These are phyloP conservation scores for Pseudogymnoascus sp. DNA, from an alignment of 2,329 filamentous ascomycete species.

Conservation along the genomic window DNA sequence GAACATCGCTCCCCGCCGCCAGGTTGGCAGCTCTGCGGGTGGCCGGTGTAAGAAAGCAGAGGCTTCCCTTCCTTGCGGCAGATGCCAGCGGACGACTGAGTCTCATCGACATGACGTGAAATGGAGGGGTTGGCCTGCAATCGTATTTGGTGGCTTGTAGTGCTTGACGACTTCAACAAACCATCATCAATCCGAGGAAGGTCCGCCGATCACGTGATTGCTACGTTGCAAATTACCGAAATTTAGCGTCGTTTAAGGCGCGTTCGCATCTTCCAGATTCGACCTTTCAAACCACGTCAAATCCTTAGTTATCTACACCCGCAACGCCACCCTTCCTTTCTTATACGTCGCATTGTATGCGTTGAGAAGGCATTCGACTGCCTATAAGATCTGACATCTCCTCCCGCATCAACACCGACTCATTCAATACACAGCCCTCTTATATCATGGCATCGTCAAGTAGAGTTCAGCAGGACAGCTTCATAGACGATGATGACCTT, in stretches of 20 bases:
- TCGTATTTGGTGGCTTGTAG: conserved; percentile 8
- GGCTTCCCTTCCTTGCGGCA: conserved; percentile 10
- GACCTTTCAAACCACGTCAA: conserved; percentile 9
- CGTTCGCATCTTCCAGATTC: conserved; percentile 10
- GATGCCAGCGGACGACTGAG: conserved; percentile 11
- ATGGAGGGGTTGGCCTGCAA: conserved; percentile 10
- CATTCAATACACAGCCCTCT: background rate
- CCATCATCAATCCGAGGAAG: background rate
- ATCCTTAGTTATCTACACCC: conserved; percentile 7
- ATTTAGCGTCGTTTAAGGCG: conserved; percentile 10
- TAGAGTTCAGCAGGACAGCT: conserved; percentile 50
- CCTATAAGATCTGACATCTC: background rate
- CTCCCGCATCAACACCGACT: background rate
- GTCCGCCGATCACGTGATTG: background rate
- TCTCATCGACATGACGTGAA: conserved; percentile 11
- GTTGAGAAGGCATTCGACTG: conserved; percentile 7
- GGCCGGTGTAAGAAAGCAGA: conserved; percentile 7
- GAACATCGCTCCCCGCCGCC: conserved; percentile 8
- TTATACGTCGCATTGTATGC: conserved; percentile 9
- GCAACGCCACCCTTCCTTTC: conserved; percentile 7
- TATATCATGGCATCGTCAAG: conserved; percentile 12
- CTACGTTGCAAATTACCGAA: conserved; percentile 4
- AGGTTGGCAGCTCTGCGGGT: conserved; percentile 3
- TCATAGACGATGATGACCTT: conserved; percentile 65
- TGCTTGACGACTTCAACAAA: conserved; percentile 6